phyloP scores from a whole-genome alignment of 176 grass and related monocot genomes.

The Pharus latifolius region DNA sequence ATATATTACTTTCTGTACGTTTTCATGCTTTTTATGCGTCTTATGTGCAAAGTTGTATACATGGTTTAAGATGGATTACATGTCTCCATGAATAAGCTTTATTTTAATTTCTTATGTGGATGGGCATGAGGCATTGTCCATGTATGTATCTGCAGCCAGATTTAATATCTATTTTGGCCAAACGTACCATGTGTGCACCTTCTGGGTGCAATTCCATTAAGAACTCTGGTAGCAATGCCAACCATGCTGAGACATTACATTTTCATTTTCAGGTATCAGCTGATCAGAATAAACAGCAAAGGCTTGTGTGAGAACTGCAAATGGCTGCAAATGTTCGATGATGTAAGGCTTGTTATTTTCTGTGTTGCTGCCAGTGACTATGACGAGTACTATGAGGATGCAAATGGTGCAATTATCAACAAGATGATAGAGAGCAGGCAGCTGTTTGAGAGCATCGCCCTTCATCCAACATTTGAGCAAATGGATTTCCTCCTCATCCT shows the following conservation, averaged over 20 bases:
- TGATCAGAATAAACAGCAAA: conserved; percentile 78
- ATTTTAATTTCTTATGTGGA: background rate
- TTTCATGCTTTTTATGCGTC: background rate
- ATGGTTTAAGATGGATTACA: background rate
- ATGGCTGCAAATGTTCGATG: conserved; percentile 86
- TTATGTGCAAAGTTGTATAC: background rate
- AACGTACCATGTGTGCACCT: background rate
- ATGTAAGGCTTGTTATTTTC: conserved; percentile 71
- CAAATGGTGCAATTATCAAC: conserved; percentile 35
- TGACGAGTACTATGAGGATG: conserved; percentile 57
- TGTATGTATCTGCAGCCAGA: background rate
- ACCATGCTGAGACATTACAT: background rate
- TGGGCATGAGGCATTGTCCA: background rate
- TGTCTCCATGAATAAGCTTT: background rate
- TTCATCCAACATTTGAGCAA: conserved; percentile 52
- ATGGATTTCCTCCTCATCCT: conserved; percentile 61
- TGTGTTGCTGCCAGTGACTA: conserved; percentile 69
- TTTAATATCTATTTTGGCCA: background rate
- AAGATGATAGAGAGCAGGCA: conserved; percentile 82
- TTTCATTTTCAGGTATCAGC: conserved; percentile 53
- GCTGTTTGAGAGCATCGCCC: conserved; percentile 57
- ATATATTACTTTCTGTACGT: background rate
- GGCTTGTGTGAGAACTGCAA: conserved; percentile 61
- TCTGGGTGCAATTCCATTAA: background rate
- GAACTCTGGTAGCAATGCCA: background rate